phyloP scores from a whole-genome alignment of 2,329 filamentous ascomycete genomes.

The Stylonectria norvegica region DNA sequence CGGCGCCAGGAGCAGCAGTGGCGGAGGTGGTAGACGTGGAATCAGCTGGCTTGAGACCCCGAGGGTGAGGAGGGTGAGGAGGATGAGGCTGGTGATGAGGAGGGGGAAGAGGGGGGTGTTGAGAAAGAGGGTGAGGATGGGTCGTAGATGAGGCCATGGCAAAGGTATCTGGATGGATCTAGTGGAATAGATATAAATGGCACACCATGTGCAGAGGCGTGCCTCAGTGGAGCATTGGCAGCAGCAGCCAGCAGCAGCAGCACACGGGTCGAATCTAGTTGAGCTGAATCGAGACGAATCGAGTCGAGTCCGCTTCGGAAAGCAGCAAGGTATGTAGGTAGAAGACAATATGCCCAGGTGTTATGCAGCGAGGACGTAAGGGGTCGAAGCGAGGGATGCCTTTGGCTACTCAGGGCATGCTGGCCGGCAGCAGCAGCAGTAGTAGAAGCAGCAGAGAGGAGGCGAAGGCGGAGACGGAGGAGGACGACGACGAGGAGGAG shows the following conservation, averaged over 20 bases:
- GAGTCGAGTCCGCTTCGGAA: slow-evolving; percentile 15
- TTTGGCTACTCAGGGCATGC: slow-evolving; percentile 17
- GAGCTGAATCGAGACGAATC: slow-evolving; percentile 12
- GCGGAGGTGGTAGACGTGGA: slow-evolving; percentile 24
- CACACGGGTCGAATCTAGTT: slow-evolving; percentile 15
- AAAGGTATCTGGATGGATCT: slow-evolving; percentile 8
- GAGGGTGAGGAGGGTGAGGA: slow-evolving; percentile 22
- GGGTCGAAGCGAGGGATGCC: not conserved
- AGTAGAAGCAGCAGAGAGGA: no score
- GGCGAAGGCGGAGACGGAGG: no score
- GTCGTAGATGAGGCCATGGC: slow-evolving; percentile 17
- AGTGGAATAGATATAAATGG: slow-evolving; percentile 18
- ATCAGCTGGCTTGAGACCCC: slow-evolving; percentile 8
- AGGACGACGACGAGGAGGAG: no score
- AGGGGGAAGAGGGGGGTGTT: slow-evolving; percentile 11
- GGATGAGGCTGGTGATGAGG: slow-evolving; percentile 8
- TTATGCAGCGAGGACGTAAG: not conserved
- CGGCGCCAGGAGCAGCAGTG: slow-evolving; percentile 22
- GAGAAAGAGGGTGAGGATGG: slow-evolving; percentile 16
- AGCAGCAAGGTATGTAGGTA: slow-evolving; percentile 20
- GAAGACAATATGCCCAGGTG: slow-evolving; percentile 14
- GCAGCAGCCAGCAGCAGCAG: slow-evolving; percentile 11
- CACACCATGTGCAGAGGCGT: no score
- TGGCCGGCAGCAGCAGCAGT: slow-evolving; percentile 15
- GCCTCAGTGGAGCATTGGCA: slow-evolving; percentile 25